phyloP scores from a whole-genome alignment of 306 rosid species.

The Vigna mungo region DNA sequence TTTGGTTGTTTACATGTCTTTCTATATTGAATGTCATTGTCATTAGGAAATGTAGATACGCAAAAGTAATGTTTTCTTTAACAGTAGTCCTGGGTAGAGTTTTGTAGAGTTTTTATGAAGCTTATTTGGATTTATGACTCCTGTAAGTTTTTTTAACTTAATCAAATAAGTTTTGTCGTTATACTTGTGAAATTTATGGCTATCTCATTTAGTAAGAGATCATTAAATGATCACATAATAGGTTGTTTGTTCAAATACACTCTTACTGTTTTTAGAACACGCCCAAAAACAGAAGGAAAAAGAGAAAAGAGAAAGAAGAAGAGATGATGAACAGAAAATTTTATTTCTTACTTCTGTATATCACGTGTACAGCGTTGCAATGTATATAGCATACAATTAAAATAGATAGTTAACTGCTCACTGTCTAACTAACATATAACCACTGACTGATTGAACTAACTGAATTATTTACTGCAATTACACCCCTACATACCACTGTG shows the following conservation, averaged over 20 bases:
- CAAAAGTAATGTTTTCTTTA: background rate
- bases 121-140: background rate
- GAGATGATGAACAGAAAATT: no score
- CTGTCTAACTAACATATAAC: no score
- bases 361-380: background rate
- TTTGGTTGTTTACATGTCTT: background rate
- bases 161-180: background rate
- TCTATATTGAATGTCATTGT: background rate
- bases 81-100: background rate
- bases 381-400: no score
- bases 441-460: no score
- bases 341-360: no score
- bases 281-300: background rate
- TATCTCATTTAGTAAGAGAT: background rate
- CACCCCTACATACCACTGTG: background rate
- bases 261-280: background rate
- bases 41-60: background rate
- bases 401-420: no score
- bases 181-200: background rate
- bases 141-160: background rate
- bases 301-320: background rate
- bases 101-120: background rate
- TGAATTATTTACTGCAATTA: no score
- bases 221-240: background rate
- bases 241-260: background rate